Conservation (phyloP, 805 yeast genomes). For the Scheffersomyces spartinae region DNA sequence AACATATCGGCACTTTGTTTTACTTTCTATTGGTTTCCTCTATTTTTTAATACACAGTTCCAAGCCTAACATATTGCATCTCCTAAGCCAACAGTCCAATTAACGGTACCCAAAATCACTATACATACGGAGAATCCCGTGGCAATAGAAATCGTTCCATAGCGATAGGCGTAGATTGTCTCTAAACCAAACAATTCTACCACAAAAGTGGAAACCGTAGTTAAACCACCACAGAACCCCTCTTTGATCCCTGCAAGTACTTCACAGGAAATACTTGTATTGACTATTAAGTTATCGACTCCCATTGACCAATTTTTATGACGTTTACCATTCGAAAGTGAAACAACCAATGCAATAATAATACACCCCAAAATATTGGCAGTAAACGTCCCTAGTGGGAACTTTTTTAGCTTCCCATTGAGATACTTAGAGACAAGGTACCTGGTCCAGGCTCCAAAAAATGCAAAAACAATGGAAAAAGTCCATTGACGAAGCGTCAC, state of each 20-base stretch:
- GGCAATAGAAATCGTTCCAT: slow-evolving; percentile 37
- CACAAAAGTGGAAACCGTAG: slow-evolving; percentile 71
- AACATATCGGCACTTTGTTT: no score
- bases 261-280: slow-evolving; percentile 30
- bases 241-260: slow-evolving; percentile 42
- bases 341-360: slow-evolving; percentile 35
- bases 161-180: slow-evolving; percentile 30
- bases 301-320: slow-evolving; percentile 28
- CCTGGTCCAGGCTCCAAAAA: slow-evolving; percentile 56
- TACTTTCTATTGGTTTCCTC: no score
- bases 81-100: slow-evolving; percentile 49
- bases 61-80: slow-evolving; percentile 12
- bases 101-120: slow-evolving; percentile 57
- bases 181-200: slow-evolving; percentile 41
- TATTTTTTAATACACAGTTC: no score
- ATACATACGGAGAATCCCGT: slow-evolving; percentile 39
- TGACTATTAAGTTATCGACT: slow-evolving; percentile 13
- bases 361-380: slow-evolving; percentile 18
- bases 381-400: slow-evolving; percentile 42
- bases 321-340: slow-evolving; percentile 35
- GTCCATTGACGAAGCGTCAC: slow-evolving; percentile 59
- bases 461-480: slow-evolving; percentile 53
- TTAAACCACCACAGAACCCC: slow-evolving; percentile 62
- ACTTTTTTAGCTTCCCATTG: slow-evolving; percentile 31
- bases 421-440: slow-evolving; percentile 38